A percentile compares a stretch with the other conserved stretches of the same genome.
Conservation (phyloP, 1,139 yeast species). For the Saccharomyces hybrid region DNA sequence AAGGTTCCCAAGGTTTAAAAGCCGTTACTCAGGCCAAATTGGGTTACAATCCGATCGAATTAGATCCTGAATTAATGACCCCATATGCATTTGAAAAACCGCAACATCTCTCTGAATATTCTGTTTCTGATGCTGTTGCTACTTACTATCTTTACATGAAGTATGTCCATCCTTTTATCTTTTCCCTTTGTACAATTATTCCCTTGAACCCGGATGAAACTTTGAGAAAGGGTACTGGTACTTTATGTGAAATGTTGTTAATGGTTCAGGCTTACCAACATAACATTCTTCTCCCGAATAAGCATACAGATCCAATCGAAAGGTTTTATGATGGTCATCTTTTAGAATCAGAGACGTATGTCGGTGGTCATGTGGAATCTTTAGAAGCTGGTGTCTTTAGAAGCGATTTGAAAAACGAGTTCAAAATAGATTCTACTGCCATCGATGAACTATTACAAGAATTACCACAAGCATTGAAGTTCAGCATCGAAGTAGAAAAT, state of each 20-base stretch:
- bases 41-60: slow-evolving; percentile 93
- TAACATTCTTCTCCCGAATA: slow-evolving; percentile 78
- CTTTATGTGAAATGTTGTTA: slow-evolving; percentile 93
- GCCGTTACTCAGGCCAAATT: slow-evolving; percentile 95
- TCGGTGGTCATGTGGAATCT: slow-evolving; percentile 98
- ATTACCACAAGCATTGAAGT: slow-evolving; percentile 67
- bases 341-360: slow-evolving; percentile 92
- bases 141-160: slow-evolving; percentile 93
- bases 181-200: slow-evolving; percentile 89
- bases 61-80: slow-evolving; percentile 97
- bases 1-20: slow-evolving; percentile 96
- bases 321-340: slow-evolving; percentile 91
- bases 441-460: slow-evolving; percentile 72
- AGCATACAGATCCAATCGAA: slow-evolving; percentile 86
- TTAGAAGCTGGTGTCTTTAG: slow-evolving; percentile 96
- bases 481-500: slow-evolving; percentile 81
- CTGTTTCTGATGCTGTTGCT: slow-evolving; percentile 99
- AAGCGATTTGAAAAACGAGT: slow-evolving; percentile 72
- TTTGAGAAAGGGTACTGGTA: slow-evolving; percentile 94
- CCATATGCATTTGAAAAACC: slow-evolving; percentile 95
- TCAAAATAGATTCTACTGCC: slow-evolving; percentile 73
- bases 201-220: slow-evolving; percentile 97
- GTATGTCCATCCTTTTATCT: slow-evolving; percentile 94
- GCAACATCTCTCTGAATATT: slow-evolving; percentile 86
- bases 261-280: slow-evolving; percentile 92